Conservation (phyloP, 768 basidiomycete genomes). For the Lactarius deliciosus region DNA sequence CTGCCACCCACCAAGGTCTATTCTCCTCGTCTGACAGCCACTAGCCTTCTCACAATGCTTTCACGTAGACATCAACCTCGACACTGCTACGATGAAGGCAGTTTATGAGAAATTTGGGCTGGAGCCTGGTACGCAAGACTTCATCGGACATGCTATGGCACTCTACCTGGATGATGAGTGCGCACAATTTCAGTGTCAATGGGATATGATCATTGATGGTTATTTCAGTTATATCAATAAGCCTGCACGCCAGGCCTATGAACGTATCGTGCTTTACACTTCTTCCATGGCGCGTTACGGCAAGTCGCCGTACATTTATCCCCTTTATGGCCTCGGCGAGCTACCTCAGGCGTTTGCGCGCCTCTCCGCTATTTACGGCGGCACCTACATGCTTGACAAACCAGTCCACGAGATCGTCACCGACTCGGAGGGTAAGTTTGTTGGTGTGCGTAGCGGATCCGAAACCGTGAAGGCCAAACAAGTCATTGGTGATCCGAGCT, state of each 20-base stretch:
- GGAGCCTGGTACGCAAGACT: constrained; percentile 97
- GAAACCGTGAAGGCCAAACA: constrained; percentile 97
- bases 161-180: constrained; percentile 97
- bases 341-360: constrained; percentile 98
- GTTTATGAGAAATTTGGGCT: constrained; percentile 98
- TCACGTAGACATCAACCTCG: constrained; percentile 74
- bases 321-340: constrained; percentile 97
- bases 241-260: constrained; percentile 85
- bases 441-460: constrained; percentile 83
- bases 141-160: constrained; percentile 99
- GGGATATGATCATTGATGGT: constrained; percentile 8
- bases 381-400: constrained; percentile 99
- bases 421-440: constrained; percentile 81
- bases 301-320: constrained; percentile 99
- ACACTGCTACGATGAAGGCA: constrained; percentile 87
- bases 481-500: constrained; percentile 97
- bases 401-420: constrained; percentile 87
- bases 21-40: constrained; percentile 1
- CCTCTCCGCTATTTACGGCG: constrained; percentile 96
- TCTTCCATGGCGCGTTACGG: constrained; percentile 99
- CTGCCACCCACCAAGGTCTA: constrained; percentile 92
- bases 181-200: constrained; percentile 36
- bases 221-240: constrained; percentile 82
- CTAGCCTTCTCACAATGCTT: background rate
- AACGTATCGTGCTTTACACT: constrained; percentile 96